These are phyloP conservation scores for Halophytophthora polymorphica DNA, from an alignment of 352 stramenopile genomes.

Conservation along the genomic window DNA sequence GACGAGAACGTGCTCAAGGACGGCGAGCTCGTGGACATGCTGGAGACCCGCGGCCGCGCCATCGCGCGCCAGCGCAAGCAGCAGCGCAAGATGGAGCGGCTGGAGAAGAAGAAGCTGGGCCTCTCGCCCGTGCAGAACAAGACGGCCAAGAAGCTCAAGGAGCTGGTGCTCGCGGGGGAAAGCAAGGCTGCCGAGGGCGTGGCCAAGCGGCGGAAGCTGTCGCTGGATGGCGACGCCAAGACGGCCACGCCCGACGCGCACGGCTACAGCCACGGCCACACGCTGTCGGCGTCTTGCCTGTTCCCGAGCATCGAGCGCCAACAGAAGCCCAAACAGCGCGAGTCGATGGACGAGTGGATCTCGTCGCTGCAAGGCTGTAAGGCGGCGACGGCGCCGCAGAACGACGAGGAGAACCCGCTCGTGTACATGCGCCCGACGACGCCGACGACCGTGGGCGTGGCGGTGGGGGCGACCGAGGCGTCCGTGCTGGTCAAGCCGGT, in stretches of 20 bases:
- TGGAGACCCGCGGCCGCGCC: constrained; percentile 52
- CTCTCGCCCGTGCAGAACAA: constrained; percentile 13
- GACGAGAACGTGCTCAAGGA: constrained; percentile 73
- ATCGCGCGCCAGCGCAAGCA: constrained; percentile 45
- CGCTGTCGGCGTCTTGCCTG: constrained; percentile 12
- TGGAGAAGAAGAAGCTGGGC: constrained; percentile 16
- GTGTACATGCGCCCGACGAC: constrained; percentile 20
- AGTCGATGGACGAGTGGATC: constrained; percentile 28
- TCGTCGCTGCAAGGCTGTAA: constrained; percentile 24
- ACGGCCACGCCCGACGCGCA: constrained; percentile 9
- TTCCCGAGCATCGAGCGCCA: constrained; percentile 34
- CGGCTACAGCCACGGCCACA: constrained; percentile 7
- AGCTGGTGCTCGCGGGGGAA: constrained; percentile 20
- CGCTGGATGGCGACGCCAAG: constrained; percentile 19
- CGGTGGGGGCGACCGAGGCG: constrained; percentile 18
- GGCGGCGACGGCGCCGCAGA: not conserved
- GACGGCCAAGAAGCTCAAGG: constrained; percentile 39
- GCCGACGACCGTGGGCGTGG: constrained; percentile 17
- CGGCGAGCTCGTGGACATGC: constrained; percentile 51
- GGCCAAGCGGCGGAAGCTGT: constrained; percentile 47
- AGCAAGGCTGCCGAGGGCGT: constrained; percentile 20
- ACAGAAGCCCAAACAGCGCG: constrained; percentile 17
- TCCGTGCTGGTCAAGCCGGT: constrained; percentile 24
- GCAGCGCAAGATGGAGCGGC: constrained; percentile 23
- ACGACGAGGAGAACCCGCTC: constrained; percentile 13